Conservation (phyloP, 805 yeast genomes). For the Teunomyces gatunensis region DNA sequence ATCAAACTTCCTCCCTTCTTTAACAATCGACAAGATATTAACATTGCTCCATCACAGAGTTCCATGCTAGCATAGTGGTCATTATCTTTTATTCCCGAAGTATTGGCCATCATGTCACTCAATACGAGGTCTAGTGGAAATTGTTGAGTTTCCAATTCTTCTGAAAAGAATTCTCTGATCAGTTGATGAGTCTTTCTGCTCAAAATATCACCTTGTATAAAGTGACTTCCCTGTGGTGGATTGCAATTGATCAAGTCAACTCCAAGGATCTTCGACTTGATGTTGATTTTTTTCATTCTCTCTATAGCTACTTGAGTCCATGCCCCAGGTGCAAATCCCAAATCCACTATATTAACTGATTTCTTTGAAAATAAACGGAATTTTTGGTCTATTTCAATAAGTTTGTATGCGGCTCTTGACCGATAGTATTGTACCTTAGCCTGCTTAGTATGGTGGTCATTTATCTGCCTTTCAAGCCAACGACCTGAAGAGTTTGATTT, state of each 20-base stretch:
- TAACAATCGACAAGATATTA: constrained; percentile 69
- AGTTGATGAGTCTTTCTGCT: constrained; percentile 51
- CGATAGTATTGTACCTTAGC: constrained; percentile 62
- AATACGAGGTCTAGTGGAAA: constrained; percentile 46
- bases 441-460: constrained; percentile 63
- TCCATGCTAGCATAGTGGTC: constrained; percentile 90
- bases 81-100: constrained; percentile 74
- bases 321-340: constrained; percentile 46
- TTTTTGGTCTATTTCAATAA: constrained; percentile 69
- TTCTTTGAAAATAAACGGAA: constrained; percentile 53
- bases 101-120: constrained; percentile 88
- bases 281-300: constrained; percentile 9
- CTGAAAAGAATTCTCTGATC: constrained; percentile 50
- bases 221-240: constrained; percentile 37
- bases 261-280: constrained; percentile 18
- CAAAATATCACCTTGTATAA: constrained; percentile 41
- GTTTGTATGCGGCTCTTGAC: constrained; percentile 90
- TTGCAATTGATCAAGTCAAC: constrained; percentile 32
- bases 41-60: constrained; percentile 85
- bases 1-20: constrained; percentile 70
- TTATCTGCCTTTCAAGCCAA: constrained; percentile 73
- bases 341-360: constrained; percentile 68
- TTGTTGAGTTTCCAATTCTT: constrained; percentile 9
- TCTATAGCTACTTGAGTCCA: constrained; percentile 29
- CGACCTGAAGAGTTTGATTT: constrained; percentile 53